phyloP scores from a whole-genome alignment of 257 asterid genomes.

The Hygrophila difformis region DNA sequence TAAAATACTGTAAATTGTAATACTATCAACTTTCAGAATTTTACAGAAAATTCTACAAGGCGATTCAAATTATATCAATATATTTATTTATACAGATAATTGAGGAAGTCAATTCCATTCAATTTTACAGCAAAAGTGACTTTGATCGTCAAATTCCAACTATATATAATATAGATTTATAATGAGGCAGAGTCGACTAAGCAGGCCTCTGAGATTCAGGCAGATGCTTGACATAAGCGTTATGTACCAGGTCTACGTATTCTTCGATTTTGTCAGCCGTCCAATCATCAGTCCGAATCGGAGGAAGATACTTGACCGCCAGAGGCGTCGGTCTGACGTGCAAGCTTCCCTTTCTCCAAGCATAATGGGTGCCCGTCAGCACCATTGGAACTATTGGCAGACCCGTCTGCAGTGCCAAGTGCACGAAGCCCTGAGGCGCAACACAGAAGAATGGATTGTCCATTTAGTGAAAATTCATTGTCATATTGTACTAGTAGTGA shows the following conservation, averaged over 20 bases:
- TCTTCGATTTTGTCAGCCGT: conserved; percentile 29
- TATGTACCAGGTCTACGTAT: conserved; percentile 28
- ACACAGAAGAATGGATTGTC: not conserved
- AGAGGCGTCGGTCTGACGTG: conserved; percentile 35
- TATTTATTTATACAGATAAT: too few species aligned
- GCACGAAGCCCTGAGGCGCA: conserved; percentile 38
- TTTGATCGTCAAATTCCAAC: too few species aligned
- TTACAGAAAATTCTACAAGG: too few species aligned
- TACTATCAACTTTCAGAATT: too few species aligned
- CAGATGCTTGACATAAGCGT: conserved; percentile 30
- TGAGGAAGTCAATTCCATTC: too few species aligned
- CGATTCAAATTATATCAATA: too few species aligned
- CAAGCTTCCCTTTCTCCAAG: conserved; percentile 48
- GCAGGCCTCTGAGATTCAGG: conserved; percentile 35
- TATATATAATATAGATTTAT: too few species aligned
- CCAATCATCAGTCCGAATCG: conserved; percentile 39
- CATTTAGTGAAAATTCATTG: not conserved
- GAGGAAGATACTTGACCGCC: conserved; percentile 34
- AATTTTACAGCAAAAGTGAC: too few species aligned
- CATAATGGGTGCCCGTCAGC: conserved; percentile 21
- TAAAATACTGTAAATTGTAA: too few species aligned
- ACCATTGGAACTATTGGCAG: conserved; percentile 30
- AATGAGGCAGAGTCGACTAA: too few species aligned
- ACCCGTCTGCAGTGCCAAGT: conserved; percentile 38
- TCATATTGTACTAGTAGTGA: too few species aligned